phyloP scores from a whole-genome alignment of 345 rosid species.

The Arabidopsis suecica region DNA sequence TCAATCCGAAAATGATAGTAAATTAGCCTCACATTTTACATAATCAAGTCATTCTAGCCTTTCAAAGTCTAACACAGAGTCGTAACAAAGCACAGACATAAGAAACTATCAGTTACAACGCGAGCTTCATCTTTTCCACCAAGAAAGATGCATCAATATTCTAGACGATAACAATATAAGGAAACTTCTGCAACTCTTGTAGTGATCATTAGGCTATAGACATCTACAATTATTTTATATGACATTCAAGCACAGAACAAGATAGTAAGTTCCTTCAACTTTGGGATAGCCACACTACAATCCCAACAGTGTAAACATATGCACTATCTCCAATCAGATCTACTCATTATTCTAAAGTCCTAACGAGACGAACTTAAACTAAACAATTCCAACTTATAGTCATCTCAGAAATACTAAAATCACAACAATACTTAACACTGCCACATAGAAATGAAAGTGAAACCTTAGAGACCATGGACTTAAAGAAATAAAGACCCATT shows the following conservation, averaged over 20 bases:
- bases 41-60: constrained; percentile 3
- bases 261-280: not conserved
- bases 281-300: not conserved
- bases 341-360: not conserved
- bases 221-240: constrained; percentile 6
- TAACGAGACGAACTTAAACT: too few species aligned
- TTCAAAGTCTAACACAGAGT: not conserved
- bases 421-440: constrained; percentile 12
- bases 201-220: not conserved
- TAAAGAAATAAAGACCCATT: not conserved
- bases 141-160: not conserved
- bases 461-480: not conserved
- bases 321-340: not conserved
- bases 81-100: not conserved
- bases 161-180: not conserved
- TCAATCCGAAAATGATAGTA: not conserved
- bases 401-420: constrained; percentile 18
- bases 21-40: not conserved
- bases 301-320: not conserved
- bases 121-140: constrained; percentile 4
- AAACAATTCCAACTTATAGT: not conserved
- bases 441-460: not conserved
- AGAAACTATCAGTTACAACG: not conserved
- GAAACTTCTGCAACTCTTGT: not conserved
- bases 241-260: not conserved